Conservation (phyloP, 768 basidiomycete genomes). For the Suillus subluteus region DNA sequence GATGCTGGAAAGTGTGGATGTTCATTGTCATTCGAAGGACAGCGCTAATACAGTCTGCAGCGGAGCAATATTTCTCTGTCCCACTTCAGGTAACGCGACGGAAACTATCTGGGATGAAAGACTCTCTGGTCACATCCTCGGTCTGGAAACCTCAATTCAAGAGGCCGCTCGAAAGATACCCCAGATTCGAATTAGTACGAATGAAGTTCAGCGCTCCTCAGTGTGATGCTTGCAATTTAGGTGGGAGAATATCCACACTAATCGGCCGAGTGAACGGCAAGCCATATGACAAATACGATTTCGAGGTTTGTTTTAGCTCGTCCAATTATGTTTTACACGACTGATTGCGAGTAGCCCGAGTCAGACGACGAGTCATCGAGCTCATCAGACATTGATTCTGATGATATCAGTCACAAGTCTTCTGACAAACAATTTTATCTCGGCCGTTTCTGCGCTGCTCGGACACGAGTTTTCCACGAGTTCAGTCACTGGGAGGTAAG, state of each 20-base stretch:
- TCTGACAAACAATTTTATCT: constrained; percentile 53
- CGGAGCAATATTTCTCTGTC: constrained; percentile 73
- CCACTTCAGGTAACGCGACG: constrained; percentile 70
- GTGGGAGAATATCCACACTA: constrained; percentile 67
- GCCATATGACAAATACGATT: constrained; percentile 74
- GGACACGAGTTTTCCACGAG: constrained; percentile 68
- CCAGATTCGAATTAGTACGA: constrained; percentile 55
- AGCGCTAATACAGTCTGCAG: constrained; percentile 30
- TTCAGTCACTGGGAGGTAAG: constrained; percentile 86
- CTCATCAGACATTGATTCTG: constrained; percentile 30
- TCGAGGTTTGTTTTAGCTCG: constrained; percentile 46
- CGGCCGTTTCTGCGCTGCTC: constrained; percentile 79
- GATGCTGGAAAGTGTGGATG: constrained; percentile 48
- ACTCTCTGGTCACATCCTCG: constrained; percentile 82
- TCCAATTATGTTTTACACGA: no score
- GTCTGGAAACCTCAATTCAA: constrained; percentile 80
- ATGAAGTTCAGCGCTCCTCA: constrained; percentile 60
- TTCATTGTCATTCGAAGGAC: neutral
- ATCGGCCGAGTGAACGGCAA: constrained; percentile 63
- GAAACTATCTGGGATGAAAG: constrained; percentile 68
- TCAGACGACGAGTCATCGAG: constrained; percentile 29
- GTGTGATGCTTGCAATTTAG: constrained; percentile 86
- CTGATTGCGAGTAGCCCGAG: constrained; percentile 5
- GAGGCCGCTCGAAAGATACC: constrained; percentile 64
- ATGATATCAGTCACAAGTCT: constrained; percentile 17